Evolutionary conservation across 2,329 filamentous ascomycete species (phyloP).

Genomic region (Penicillium sp.): DNA sequence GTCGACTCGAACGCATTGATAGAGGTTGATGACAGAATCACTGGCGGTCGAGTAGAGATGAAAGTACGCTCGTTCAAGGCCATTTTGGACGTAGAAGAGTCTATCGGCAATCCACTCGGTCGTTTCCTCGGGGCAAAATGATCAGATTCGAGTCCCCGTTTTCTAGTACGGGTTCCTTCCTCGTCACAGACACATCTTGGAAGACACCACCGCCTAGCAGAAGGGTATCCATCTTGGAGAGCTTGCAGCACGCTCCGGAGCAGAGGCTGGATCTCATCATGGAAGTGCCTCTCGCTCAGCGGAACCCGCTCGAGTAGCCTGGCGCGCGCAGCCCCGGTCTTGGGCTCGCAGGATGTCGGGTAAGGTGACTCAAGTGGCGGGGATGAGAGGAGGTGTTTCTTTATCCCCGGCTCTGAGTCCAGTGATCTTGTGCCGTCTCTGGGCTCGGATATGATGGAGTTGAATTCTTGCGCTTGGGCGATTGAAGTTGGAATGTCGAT

Average conservation of each 20-base stretch:
- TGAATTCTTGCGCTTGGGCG: conserved; percentile 47
- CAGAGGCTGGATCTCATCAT: conserved; percentile 26
- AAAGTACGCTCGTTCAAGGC: background rate
- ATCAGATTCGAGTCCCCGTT: background rate
- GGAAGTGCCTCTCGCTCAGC: conserved; percentile 29
- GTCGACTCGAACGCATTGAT: conserved; percentile 29
- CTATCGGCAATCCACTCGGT: background rate
- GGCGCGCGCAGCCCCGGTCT: conserved; percentile 42
- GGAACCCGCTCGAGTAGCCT: conserved; percentile 39
- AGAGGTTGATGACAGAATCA: conserved; percentile 32
- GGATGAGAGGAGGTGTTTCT: conserved; percentile 42
- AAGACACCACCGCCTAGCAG: conserved; percentile 34
- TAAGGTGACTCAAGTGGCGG: conserved; percentile 47
- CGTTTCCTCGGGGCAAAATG: too few species aligned
- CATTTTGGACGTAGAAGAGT: background rate
- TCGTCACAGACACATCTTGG: conserved; percentile 14
- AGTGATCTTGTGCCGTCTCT: background rate
- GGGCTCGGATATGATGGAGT: background rate
- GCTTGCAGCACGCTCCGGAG: conserved; percentile 41
- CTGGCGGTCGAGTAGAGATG: conserved; percentile 19
- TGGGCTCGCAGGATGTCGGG: conserved; percentile 46
- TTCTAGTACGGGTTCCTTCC: background rate
- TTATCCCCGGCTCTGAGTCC: background rate
- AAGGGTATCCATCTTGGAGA: conserved; percentile 22
- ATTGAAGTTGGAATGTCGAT: conserved; percentile 59